Conservation (phyloP, 805 yeast genomes). For the Lipomyces yamanashiensis region DNA sequence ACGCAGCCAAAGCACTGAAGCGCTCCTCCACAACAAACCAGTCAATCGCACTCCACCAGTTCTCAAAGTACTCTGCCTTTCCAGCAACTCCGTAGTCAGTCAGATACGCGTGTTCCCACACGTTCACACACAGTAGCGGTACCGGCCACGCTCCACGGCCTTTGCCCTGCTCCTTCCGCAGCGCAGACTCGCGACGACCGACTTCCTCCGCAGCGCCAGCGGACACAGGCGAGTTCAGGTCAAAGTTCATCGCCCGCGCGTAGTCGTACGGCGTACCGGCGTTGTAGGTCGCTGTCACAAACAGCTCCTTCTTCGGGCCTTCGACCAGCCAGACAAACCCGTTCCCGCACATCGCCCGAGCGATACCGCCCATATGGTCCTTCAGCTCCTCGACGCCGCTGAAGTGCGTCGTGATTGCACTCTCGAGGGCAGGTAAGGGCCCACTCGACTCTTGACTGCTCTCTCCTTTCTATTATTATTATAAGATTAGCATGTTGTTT, state of each 20-base stretch:
- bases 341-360: conserved; percentile 77
- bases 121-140: conserved; percentile 75
- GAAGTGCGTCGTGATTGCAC: conserved; percentile 63
- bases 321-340: conserved; percentile 92
- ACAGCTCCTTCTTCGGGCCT: conserved; percentile 53
- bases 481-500: not conserved
- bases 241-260: conserved; percentile 65
- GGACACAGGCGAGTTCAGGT: conserved; percentile 70
- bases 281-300: conserved; percentile 81
- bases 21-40: conserved; percentile 55
- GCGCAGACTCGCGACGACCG: not conserved
- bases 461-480: conserved; percentile 7
- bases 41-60: conserved; percentile 76
- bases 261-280: conserved; percentile 80
- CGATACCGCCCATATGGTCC: conserved; percentile 69
- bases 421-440: conserved; percentile 34
- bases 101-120: conserved; percentile 90
- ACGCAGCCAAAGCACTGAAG: conserved; percentile 7
- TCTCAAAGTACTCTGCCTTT: conserved; percentile 69
- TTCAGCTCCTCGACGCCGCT: conserved; percentile 80
- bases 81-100: conserved; percentile 82
- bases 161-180: conserved; percentile 50
- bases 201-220: conserved; percentile 38
- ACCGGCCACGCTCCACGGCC: conserved; percentile 40
- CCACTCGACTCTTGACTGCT: conserved; percentile 9